phyloP scores from a whole-genome alignment of 2,329 filamentous ascomycete species.

The Stemphylium lycopersici region DNA sequence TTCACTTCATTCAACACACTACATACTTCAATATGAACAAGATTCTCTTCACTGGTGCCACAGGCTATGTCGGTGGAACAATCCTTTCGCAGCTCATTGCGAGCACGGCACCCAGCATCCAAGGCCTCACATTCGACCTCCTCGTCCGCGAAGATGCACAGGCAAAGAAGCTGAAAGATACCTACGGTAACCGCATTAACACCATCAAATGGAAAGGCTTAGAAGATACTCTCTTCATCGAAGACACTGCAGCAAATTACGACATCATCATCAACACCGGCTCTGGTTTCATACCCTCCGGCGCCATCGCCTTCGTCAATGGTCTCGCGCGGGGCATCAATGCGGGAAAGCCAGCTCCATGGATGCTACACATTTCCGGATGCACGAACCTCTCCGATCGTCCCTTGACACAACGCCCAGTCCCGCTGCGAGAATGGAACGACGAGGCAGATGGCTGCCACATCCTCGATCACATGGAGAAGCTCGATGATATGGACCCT shows the following conservation, averaged over 20 bases:
- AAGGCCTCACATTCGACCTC: slow-evolving; percentile 15
- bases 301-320: slow-evolving; percentile 22
- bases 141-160: slow-evolving; percentile 17
- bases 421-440: slow-evolving; percentile 19
- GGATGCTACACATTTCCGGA: slow-evolving; percentile 24
- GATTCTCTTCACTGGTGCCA: slow-evolving; percentile 22
- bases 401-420: slow-evolving; percentile 7
- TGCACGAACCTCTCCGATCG: slow-evolving; percentile 21
- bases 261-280: slow-evolving; percentile 25
- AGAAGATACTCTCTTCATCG: slow-evolving; percentile 14
- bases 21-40: slow-evolving; percentile 14
- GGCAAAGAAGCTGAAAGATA: slow-evolving; percentile 9
- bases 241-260: slow-evolving; percentile 19
- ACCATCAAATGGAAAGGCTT: slow-evolving; percentile 18
- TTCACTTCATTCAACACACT: no score
- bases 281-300: slow-evolving; percentile 19
- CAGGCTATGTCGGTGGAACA: slow-evolving; percentile 25
- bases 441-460: slow-evolving; percentile 13
- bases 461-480: slow-evolving; percentile 22
- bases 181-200: slow-evolving; percentile 16
- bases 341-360: slow-evolving; percentile 10
- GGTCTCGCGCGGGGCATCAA: slow-evolving; percentile 20
- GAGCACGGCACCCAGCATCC: slow-evolving; percentile 9
- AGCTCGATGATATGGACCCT: slow-evolving; percentile 8
- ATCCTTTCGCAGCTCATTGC: slow-evolving; percentile 18